Evolutionary conservation across 345 rosid genomes (phyloP), one percentile per base, ranked within the genome.

Genomic region (Trapa incisa): DNA sequence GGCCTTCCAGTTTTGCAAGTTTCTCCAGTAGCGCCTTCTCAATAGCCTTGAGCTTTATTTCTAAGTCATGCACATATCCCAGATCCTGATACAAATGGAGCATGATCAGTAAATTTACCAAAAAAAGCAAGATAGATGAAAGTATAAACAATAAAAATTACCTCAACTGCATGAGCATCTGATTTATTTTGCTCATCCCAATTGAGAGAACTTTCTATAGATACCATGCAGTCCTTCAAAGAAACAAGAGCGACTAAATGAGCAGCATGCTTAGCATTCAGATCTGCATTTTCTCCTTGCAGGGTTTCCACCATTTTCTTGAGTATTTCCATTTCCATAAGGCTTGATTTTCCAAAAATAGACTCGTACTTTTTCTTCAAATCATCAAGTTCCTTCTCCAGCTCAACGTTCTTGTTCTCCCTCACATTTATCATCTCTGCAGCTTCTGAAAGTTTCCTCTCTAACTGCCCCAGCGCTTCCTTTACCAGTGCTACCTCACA

Each of bases 21-120:
- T 77, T 87, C 73, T 89, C 84, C 73, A 77, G 70, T 16, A 89
- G 64, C 47, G 86, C 80, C 62, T 72, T 83, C 71, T 89, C 95
- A 6, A 91, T 80, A 69, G 87, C 84, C 80, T 75, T 81, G 73
- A 94, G 78, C 74, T 85, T 85, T 73, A 72, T 70, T 36, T 80
- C 77, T 80, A 90, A 47, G 74, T 80, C 80, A 74, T 87, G 82
- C 76, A 29, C 11, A 66, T 71, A 58, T n/a, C 37, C 0, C 11
- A 42, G 66, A 68, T 35, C 63, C 63, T 17, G 22, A 61, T 32
- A 12, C 13, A 17, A 56, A 5, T 32, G 47, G 50, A 67, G 66
- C 22, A 65, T 66, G 61, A 72, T 47, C 36, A 47, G 50, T 62
- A n/a, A 66, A 58, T 53, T 15, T 22, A 65, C 47, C 43, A 68